Evolutionary conservation across 139 green algal genomes (phyloP).

Genomic region (Haematococcus sp.): DNA sequence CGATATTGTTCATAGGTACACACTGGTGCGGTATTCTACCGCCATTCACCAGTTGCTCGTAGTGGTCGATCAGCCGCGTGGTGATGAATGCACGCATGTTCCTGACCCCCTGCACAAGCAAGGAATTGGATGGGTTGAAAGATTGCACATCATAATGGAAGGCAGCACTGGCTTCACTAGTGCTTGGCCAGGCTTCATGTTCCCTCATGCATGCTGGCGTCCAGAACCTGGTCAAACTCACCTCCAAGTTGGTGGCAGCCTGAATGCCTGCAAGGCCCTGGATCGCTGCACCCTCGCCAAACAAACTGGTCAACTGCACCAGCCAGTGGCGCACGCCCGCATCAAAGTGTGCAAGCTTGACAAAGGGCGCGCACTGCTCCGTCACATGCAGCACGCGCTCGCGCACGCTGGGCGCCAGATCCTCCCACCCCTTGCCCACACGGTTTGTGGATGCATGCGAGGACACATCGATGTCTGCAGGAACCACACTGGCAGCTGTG

Average conservation of each 20-base stretch:
- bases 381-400: neutral
- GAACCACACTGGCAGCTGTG: no score
- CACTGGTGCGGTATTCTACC: neutral
- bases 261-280: slow-evolving; percentile 27
- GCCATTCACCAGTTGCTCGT: slow-evolving; percentile 25
- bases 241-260: slow-evolving; percentile 34
- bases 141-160: no score
- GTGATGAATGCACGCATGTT: slow-evolving; percentile 55
- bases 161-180: no score
- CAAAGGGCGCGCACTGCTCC: neutral
- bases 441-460: neutral
- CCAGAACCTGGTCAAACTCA: no score
- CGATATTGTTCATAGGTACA: neutral
- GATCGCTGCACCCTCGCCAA: slow-evolving; percentile 28
- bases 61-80: slow-evolving; percentile 42
- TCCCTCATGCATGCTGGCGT: no score
- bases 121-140: no score
- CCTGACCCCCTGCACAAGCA: slow-evolving; percentile 31
- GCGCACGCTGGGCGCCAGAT: neutral
- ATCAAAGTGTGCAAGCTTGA: slow-evolving; percentile 41
- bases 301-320: slow-evolving; percentile 33
- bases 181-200: neutral
- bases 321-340: slow-evolving; percentile 40
- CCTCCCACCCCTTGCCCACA: slow-evolving; percentile 1
- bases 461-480: no score